phyloP scores from a whole-genome alignment of 192 early-diverging fungal genomes.

The Backusella mclennaniae region DNA sequence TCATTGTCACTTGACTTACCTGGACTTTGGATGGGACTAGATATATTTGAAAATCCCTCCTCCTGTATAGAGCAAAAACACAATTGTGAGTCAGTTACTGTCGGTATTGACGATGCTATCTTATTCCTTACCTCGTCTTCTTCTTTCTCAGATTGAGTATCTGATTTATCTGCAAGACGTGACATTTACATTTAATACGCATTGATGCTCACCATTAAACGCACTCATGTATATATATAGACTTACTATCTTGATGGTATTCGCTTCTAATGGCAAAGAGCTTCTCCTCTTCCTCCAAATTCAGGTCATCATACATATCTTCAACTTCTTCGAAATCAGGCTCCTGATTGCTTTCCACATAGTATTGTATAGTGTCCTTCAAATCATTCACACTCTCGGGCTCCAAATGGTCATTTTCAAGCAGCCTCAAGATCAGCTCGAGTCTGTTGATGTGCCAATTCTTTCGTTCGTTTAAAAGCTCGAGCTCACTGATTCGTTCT shows the following conservation, averaged over 20 bases:
- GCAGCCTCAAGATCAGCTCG: constrained; percentile 88
- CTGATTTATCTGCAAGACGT: constrained; percentile 1
- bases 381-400: constrained; percentile 80
- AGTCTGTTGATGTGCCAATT: constrained; percentile 88
- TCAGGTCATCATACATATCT: constrained; percentile 89
- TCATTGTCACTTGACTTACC: background rate
- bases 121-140: background rate
- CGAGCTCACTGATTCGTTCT: constrained; percentile 70
- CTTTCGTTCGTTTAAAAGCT: constrained; percentile 80
- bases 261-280: constrained; percentile 81
- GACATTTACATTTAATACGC: background rate
- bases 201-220: no score
- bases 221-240: no score
- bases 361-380: constrained; percentile 90
- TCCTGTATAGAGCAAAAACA: background rate
- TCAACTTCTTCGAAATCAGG: constrained; percentile 94
- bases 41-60: background rate
- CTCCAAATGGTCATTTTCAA: constrained; percentile 90
- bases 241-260: constrained; percentile 39
- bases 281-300: constrained; percentile 90
- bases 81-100: no score
- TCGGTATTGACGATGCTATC: background rate
- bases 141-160: background rate
- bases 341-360: constrained; percentile 83
- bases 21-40: background rate